Percentiles rank a stretch among this genome's conserved stretches.
These are phyloP conservation scores for Litchi chinensis DNA, from an alignment of 345 rosid species.

Conservation along the genomic window DNA sequence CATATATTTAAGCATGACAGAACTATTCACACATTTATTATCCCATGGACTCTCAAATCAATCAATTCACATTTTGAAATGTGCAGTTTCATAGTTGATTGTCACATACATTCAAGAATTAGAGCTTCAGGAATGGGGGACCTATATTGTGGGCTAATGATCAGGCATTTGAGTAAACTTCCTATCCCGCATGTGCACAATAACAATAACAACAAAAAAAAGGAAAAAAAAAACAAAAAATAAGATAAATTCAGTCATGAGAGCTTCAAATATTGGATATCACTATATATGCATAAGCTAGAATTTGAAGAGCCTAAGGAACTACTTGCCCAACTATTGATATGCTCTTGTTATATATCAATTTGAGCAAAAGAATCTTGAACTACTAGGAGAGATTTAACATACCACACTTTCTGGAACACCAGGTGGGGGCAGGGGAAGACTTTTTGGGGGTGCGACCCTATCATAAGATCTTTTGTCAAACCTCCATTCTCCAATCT, in stretches of 20 bases:
- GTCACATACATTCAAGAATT: too few relatives aligned
- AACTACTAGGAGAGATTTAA: conserved; percentile 12
- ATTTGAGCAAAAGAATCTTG: not conserved
- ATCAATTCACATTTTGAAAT: not conserved
- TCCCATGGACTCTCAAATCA: not conserved
- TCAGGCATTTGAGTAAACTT: too few relatives aligned
- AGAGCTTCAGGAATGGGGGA: too few relatives aligned
- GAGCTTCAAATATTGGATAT: not conserved
- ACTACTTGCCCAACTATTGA: not conserved
- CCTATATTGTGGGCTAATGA: too few relatives aligned
- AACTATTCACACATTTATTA: not conserved
- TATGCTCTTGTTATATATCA: not conserved
- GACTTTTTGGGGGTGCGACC: conserved; percentile 76
- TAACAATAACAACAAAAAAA: too few relatives aligned
- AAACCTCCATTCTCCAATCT: conserved; percentile 94
- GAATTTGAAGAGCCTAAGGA: not conserved
- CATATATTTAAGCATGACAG: not conserved
- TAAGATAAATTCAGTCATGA: too few relatives aligned
- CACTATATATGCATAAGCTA: not conserved
- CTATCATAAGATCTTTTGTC: conserved; percentile 80
- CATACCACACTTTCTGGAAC: conserved; percentile 97
- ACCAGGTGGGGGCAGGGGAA: conserved; percentile 90
- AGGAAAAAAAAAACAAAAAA: too few relatives aligned
- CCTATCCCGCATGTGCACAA: too few relatives aligned
- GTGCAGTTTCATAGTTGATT: not conserved